These are phyloP conservation scores for Lachancea meyersii DNA, from an alignment of 805 yeast species.

Conservation along the genomic window DNA sequence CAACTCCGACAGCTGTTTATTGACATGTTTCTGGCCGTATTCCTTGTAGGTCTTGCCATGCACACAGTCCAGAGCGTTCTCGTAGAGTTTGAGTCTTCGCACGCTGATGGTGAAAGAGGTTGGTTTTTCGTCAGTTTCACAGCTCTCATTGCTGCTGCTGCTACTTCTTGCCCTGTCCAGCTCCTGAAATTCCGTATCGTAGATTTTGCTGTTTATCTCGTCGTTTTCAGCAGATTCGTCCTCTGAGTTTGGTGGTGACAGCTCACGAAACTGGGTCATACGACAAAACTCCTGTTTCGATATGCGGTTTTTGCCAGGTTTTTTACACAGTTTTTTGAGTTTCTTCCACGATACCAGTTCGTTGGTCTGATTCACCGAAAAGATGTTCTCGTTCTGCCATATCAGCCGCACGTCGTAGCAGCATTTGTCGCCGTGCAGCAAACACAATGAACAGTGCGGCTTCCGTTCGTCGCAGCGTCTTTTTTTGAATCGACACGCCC, in stretches of 20 bases:
- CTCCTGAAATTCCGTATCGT: background rate
- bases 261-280: constrained; percentile 15
- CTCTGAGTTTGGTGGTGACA: constrained; percentile 8
- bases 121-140: background rate
- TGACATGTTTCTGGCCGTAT: constrained; percentile 21
- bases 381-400: constrained; percentile 27
- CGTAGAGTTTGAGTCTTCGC: constrained; percentile 28
- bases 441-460: constrained; percentile 28
- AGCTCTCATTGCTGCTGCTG: background rate
- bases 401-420: constrained; percentile 28
- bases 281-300: constrained; percentile 18
- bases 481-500: constrained; percentile 33
- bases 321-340: constrained; percentile 2
- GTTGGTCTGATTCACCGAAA: constrained; percentile 9
- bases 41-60: constrained; percentile 14
- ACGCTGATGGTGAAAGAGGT: constrained; percentile 28
- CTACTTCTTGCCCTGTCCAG: background rate
- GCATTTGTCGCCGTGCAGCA: constrained; percentile 22
- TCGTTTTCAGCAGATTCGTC: constrained; percentile 1
- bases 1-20: constrained; percentile 9
- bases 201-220: background rate
- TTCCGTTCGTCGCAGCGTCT: constrained; percentile 28
- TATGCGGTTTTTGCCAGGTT: constrained; percentile 6
- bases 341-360: constrained; percentile 10
- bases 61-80: constrained; percentile 23